A percentile compares a stretch with the other conserved stretches of the same genome.
phyloP scores from a whole-genome alignment of 2,329 filamentous ascomycete species.

The Paecilomyces niveus region DNA sequence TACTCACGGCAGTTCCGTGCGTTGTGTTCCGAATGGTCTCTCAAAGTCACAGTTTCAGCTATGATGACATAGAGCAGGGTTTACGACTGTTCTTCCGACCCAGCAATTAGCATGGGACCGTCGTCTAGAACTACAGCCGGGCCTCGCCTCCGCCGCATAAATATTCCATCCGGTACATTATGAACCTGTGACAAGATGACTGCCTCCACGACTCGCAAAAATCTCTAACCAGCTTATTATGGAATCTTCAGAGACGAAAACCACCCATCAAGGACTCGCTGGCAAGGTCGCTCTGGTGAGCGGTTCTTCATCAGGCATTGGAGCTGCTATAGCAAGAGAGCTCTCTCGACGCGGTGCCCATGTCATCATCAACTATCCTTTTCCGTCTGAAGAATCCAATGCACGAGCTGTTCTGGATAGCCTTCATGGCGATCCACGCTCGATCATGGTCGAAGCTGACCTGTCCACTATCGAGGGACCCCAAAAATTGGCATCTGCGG shows the following conservation, averaged over 20 bases:
- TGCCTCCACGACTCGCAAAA: neutral
- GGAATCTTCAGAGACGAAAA: neutral
- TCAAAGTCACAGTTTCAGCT: neutral
- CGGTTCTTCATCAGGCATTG: slow-evolving; percentile 17
- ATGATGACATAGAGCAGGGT: neutral
- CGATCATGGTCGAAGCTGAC: neutral
- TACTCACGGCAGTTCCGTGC: neutral
- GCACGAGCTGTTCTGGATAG: neutral
- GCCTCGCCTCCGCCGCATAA: neutral
- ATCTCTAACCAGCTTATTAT: neutral
- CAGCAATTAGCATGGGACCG: neutral
- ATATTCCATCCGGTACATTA: neutral
- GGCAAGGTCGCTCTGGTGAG: slow-evolving; percentile 18
- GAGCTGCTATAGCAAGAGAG: slow-evolving; percentile 13
- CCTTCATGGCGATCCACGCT: neutral
- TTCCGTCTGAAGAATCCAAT: neutral
- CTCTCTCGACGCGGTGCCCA: neutral
- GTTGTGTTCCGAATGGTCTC: neutral
- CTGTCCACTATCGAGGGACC: neutral
- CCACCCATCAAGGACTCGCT: neutral
- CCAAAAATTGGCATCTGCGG: neutral
- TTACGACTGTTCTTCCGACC: neutral
- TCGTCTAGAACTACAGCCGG: neutral
- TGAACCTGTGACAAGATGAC: neutral
- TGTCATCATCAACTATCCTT: neutral